These are phyloP conservation scores for Sungouiella blattae DNA, from an alignment of 805 yeast species.

Conservation along the genomic window DNA sequence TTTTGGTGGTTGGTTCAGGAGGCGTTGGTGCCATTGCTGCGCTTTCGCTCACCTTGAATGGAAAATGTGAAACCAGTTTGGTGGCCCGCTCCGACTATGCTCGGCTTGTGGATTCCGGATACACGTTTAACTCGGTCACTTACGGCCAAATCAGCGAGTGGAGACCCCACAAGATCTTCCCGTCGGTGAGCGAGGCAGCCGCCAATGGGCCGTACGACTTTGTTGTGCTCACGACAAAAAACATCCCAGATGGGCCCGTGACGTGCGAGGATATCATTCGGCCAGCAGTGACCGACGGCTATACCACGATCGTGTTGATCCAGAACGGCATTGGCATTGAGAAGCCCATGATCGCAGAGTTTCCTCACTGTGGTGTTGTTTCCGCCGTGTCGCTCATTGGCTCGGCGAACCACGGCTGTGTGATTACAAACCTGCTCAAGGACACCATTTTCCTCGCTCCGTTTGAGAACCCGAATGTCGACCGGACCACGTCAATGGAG, in stretches of 20 bases:
- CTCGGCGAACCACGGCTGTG: conserved; percentile 49
- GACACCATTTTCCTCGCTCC: conserved; percentile 53
- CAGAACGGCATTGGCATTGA: conserved; percentile 70
- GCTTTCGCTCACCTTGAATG: conserved; percentile 9
- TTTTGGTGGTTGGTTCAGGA: conserved; percentile 17
- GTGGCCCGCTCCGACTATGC: conserved; percentile 18
- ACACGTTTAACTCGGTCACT: conserved; percentile 12
- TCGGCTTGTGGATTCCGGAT: conserved; percentile 10
- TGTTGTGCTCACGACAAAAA: conserved; percentile 59
- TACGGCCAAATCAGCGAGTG: conserved; percentile 13
- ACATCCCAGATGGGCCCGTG: conserved; percentile 44
- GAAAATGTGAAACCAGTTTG: conserved; percentile 12
- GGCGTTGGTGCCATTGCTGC: conserved; percentile 19
- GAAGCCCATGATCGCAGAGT: conserved; percentile 47
- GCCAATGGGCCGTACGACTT: conserved; percentile 23
- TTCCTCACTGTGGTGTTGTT: conserved; percentile 49
- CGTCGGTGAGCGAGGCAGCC: conserved; percentile 12
- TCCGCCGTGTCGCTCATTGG: conserved; percentile 67
- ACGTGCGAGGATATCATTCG: conserved; percentile 43
- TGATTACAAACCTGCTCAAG: conserved; percentile 45
- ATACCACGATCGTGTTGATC: conserved; percentile 50
- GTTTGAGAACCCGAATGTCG: conserved; percentile 32
- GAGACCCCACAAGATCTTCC: conserved; percentile 12
- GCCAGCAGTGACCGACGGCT: conserved; percentile 16
- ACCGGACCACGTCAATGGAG: conserved; percentile 10